phyloP scores from a whole-genome alignment of 1,139 yeast genomes.

The Scheffersomyces segobiensis region DNA sequence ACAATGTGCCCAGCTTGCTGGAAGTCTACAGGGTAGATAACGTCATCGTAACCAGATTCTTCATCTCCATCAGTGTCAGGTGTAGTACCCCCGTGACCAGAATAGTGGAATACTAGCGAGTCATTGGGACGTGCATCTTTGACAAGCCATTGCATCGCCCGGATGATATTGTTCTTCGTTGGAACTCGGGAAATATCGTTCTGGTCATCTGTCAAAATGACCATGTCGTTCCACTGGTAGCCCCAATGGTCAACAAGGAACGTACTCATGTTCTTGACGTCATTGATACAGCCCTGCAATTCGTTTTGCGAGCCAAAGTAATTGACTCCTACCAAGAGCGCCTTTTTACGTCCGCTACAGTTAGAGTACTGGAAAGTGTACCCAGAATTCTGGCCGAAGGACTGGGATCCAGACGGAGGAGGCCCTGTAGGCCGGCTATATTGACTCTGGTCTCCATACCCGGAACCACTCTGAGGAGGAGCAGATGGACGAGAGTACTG shows the following conservation, averaged over 20 bases:
- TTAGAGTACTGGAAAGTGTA: constrained; percentile 58
- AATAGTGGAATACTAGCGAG: constrained; percentile 80
- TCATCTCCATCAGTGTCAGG: constrained; percentile 86
- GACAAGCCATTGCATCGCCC: constrained; percentile 93
- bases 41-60: constrained; percentile 86
- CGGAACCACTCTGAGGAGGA: constrained; percentile 9
- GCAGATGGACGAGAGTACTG: constrained; percentile 6
- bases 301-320: constrained; percentile 73
- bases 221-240: constrained; percentile 76
- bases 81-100: constrained; percentile 93
- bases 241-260: constrained; percentile 63
- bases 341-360: constrained; percentile 77
- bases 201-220: constrained; percentile 78
- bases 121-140: constrained; percentile 84
- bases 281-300: constrained; percentile 86
- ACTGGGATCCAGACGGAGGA: constrained; percentile 21
- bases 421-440: constrained; percentile 8
- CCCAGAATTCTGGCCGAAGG: constrained; percentile 21
- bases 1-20: constrained; percentile 69
- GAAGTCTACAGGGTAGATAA: constrained; percentile 88
- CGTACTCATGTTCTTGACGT: constrained; percentile 61
- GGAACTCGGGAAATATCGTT: constrained; percentile 67
- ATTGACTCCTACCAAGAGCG: constrained; percentile 83
- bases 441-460: constrained; percentile 5
- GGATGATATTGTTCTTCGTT: constrained; percentile 70